Evolutionary conservation across 345 rosid species (phyloP), one percentile per base, ranked within the genome.

Genomic region (Nasturtium officinale): DNA sequence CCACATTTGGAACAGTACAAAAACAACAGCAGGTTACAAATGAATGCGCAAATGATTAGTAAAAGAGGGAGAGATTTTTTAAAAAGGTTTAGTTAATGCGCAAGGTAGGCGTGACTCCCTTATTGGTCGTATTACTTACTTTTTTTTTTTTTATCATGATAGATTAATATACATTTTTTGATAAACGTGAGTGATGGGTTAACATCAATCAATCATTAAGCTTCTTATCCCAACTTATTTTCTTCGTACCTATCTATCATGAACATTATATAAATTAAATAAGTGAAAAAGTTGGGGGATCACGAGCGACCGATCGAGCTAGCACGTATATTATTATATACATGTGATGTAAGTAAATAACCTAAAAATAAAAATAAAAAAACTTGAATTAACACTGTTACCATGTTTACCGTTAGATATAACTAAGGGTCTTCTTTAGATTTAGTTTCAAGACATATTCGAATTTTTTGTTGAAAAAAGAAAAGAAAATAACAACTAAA

Each of bases 191-290:
- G 62, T 38, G 35, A 48, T 57, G 72, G 60, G 72, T 70, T 76
- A 55, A 63, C 80, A 70, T 77, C 80, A 77, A 76, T 76, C 79
- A 76, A 76, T 69, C 79, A 76, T 69, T 76, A 76, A 37, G 46
- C 65, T 69, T 76, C 53, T 76, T 76, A 76, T 76, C 75, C 42
- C 60, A 20, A 9, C 43, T 62, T 37, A 33, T 7, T 69, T 69
- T 61, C 46, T 69, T 76, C 12, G 65, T 46, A 28, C 29, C 53
- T 62, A 76, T 76, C 53, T 62, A 76, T 76, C 79, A 69, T 62
- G 13, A 69, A 15, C 53, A 26, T 26, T 69, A 15, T 68, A 26
- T 16, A 15, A 62, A 15, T 74, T 48, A 23, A 48, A 25, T 2
- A 57, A 67, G 15, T 59, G 18, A 43, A 58, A 75, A 67, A 60